Base-by-base conservation (phyloP, 306 rosid species). In the Prunus salicina region DNA sequence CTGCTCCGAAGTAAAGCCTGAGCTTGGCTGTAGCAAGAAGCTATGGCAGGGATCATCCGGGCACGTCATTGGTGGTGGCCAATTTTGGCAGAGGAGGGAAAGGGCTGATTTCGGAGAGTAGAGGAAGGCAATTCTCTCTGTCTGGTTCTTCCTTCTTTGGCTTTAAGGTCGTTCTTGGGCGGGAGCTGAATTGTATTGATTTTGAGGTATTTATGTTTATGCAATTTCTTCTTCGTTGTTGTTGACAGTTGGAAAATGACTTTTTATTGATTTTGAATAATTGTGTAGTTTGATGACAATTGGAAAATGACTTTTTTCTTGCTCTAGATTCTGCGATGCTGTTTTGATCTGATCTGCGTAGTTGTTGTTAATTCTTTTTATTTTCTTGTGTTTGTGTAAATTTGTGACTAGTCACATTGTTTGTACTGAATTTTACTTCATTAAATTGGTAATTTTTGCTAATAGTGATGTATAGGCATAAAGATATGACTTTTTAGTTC, bases 401-500 rank as follows among this genome's bases (percentile, higher is more conserved):
- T 74, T 60, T 25, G 32, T 61, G 62, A 38, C 43, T 49, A 58
- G 57, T 68, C 69, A 12, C 77, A 32, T 76, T 55, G 1, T 71
- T 34, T 24, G 73, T 53, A 24, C 19, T 71, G 64, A 41, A 43
- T 77, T 77, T 66, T 25, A 24, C 27, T 22, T 38, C 4, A 56
- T 64, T 68, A 25, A 28, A 41, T n/a, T 53, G 57, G 67, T 27
- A 11, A 69, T 27, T 25, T 3, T 57, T 20, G 24, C 10, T 64
- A 62, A 38, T 63, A 73, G 57, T 15, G 45, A 19, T 76, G 24
- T 20, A 55, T 19, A 41, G 51, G 27, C 49, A 0, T 27, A 47
- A 82, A 84, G 92, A 89, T 93, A 91, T 84, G 88, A 71, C 27
- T 18, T 64, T 58, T 74, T 64, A n/a, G 69, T 76, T 53, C 78